These are phyloP conservation scores for Melastoma malabathricum DNA, from an alignment of 345 rosid genomes.

Conservation along the genomic window DNA sequence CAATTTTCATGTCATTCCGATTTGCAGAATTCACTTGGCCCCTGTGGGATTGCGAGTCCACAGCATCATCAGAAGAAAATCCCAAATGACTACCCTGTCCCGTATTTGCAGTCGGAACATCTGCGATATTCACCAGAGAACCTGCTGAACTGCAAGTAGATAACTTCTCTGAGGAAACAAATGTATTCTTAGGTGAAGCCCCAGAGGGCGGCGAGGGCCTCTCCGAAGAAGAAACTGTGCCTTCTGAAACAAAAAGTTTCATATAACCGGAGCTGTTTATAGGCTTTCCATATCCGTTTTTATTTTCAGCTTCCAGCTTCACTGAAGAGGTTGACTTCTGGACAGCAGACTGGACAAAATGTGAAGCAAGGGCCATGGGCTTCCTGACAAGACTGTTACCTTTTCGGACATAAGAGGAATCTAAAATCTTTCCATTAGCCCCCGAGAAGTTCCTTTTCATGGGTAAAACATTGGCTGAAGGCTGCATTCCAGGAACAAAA, in stretches of 20 bases:
- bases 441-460: conserved; percentile 24
- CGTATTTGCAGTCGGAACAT: conserved; percentile 26
- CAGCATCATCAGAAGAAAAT: no score
- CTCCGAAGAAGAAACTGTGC: conserved; percentile 24
- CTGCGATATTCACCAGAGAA: conserved; percentile 18
- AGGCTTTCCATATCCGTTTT: conserved; percentile 21
- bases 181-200: conserved; percentile 22
- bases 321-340: conserved; percentile 24
- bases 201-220: conserved; percentile 45
- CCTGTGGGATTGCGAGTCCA: conserved; percentile 12
- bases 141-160: conserved; percentile 27
- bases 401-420: conserved; percentile 66
- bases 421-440: conserved; percentile 16
- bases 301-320: conserved; percentile 32
- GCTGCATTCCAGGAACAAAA: conserved; percentile 24
- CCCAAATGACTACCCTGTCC: conserved; percentile 22
- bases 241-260: conserved; percentile 21
- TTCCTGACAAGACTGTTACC: conserved; percentile 91
- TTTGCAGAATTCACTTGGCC: conserved; percentile 26
- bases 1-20: conserved; percentile 24
- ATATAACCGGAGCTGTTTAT: conserved; percentile 20
- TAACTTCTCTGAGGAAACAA: conserved; percentile 20
- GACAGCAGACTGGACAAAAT: conserved; percentile 26
- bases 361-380: conserved; percentile 25
- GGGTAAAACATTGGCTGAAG: conserved; percentile 23